Evolutionary conservation across 768 basidiomycete species (phyloP), one percentile per base, ranked within the genome.

Genomic region (Candolleomyces eurysporus): DNA sequence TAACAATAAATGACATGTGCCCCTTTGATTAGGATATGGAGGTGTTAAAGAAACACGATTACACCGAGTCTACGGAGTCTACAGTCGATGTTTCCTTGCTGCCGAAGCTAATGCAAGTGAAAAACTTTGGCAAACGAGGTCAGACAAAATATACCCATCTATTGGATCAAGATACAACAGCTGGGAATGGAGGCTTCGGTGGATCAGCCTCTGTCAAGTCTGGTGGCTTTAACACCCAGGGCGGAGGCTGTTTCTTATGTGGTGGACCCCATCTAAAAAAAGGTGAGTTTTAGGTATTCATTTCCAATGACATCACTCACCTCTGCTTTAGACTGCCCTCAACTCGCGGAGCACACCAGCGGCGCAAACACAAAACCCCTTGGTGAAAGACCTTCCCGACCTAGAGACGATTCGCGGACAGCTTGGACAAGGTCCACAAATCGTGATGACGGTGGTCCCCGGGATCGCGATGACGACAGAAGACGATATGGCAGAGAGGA

Each of bases 71-170:
- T 16, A 96, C 94, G 2, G 88, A 89, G 70, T 93, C 91, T 21
- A 90, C 92, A 0, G 71, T 96, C 61, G 96, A 98, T 69, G 84
- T 98, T 40, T 89, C 92, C 1, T 64, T 93, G 64, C 81, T 99
- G 32, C 97, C 97, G 9, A 86, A 92, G 76, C 91, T 97, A 60
- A 96, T 98, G 96, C 97, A 98, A 76, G 93, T 96, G 69, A 89
- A 87, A 73, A 89, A 98, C 76, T 98, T 96, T 69, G 93, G 94
- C 50, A 95, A 94, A 74, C 88, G 92, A 62, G 87, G 92, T 71
- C 87, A 91, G 50, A 94, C 93, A 32, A 96, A 99, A 77, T 98
- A 98, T 68, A 98, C 97, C 16, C 96, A 99, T 76, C 75, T 99
- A 64, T 75, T 94, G 42, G 96, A 96, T 68, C 92, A 98, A 79